Evolutionary conservation across 768 basidiomycete species (phyloP), one percentile per base, ranked within the genome.

Genomic region (Cyclocybe cylindracea): DNA sequence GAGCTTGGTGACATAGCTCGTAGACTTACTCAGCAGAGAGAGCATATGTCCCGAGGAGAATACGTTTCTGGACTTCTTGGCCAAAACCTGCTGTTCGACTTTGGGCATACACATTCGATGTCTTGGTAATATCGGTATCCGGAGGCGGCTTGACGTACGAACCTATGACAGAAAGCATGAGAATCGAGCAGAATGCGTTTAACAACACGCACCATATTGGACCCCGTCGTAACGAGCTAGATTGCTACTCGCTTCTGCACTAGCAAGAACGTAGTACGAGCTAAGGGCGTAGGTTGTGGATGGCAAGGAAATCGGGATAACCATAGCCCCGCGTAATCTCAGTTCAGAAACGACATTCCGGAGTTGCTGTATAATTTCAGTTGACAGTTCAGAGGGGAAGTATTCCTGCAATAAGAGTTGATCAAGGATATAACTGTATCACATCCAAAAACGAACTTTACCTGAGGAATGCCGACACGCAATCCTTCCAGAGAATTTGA

Each of bases 251-350:
- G 95, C 95, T 64, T 98, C 96, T 0, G 96, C 94, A 53, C 86
- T 90, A 1, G 96, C 90, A 11, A 98, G 78, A n/a, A 97, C 91
- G 62, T 98, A 98, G 73, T 98, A 98, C 10, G 94, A 89, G 49
- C 93, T 92, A 4, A 98, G 76, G 0, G 92, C 91, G 61, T 88
- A 89, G 1, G 70, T 64, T 10, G 74, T 79, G 19, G 68, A 73
- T 13, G 92, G 89, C 9, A 98, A 73, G 7, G 87, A 87, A 0
- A 98, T 84, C 0, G 92, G 79, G 1, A 83, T 68, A 31, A 97
- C 60, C 1, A 72, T 72, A 0, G 91, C 93, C 1, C 94, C 94
- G 1, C 72, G 72, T 0, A 65, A 47, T 50, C 70, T 60, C 16
- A 80, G 64, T 37, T 57, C 58, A 46, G 61, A 53, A 36, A 91